These are phyloP conservation scores for Aspergillus aculeatinus DNA, from an alignment of 2,329 filamentous ascomycete genomes.

Conservation along the genomic window DNA sequence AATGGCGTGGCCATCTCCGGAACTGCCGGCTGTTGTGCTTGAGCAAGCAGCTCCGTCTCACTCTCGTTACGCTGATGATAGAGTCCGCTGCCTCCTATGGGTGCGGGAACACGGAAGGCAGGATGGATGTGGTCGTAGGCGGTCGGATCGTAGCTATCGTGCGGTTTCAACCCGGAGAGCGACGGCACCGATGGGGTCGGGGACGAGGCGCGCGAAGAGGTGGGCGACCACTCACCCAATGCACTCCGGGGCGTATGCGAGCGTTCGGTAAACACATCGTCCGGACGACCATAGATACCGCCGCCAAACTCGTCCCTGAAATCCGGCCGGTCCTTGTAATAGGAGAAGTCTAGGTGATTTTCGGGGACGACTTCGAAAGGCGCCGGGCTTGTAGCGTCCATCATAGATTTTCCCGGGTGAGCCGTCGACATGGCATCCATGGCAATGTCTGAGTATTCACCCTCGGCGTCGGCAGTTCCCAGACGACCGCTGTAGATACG, in stretches of 20 bases:
- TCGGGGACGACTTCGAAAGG: conserved; percentile 92
- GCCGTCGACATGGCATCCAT: conserved; percentile 72
- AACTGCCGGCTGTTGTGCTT: conserved; percentile 35
- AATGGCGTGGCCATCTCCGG: conserved; percentile 23
- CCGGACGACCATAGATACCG: conserved; percentile 53
- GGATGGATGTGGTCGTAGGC: conserved; percentile 33
- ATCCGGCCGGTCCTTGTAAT: conserved; percentile 85
- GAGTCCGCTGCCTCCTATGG: conserved; percentile 21
- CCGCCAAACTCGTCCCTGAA: conserved; percentile 87
- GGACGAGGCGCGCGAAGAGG: conserved; percentile 42
- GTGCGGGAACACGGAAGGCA: conserved; percentile 36
- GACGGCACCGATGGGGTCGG: conserved; percentile 39
- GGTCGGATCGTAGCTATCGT: conserved; percentile 27
- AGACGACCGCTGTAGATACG: conserved; percentile 81
- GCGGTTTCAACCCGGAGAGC: conserved; percentile 25
- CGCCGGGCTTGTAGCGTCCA: conserved; percentile 47
- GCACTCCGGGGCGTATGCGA: conserved; percentile 44
- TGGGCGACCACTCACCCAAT: conserved; percentile 39
- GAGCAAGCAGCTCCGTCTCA: conserved; percentile 37
- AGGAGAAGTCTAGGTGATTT: conserved; percentile 80
- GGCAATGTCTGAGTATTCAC: conserved; percentile 69
- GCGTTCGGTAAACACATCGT: conserved; percentile 47
- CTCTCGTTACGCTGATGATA: conserved; percentile 43
- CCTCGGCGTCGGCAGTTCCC: conserved; percentile 46
- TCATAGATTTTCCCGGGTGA: conserved; percentile 55